A percentile compares a stretch with the other conserved stretches of the same genome.
These are phyloP conservation scores for Seminavis robusta DNA, from an alignment of 108 stramenopile species.

Conservation along the genomic window DNA sequence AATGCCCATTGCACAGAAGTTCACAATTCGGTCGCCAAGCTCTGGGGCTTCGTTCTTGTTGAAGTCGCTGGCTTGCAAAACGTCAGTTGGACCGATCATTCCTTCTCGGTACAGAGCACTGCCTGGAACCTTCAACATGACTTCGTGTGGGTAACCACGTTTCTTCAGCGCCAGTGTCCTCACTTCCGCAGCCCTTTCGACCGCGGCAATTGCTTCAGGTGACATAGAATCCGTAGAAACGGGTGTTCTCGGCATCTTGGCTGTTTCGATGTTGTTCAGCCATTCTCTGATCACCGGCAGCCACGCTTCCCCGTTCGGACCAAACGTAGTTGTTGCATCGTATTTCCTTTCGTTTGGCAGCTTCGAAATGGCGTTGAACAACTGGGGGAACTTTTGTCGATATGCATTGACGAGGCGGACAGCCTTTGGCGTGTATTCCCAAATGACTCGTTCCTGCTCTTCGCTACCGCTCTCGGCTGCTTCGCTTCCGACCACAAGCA, in stretches of 20 bases:
- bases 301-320: conserved; percentile 65
- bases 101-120: conserved; percentile 75
- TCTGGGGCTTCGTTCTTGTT: conserved; percentile 74
- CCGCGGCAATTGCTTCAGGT: conserved; percentile 81
- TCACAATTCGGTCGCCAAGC: conserved; percentile 92
- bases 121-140: conserved; percentile 73
- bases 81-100: conserved; percentile 71
- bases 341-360: conserved; percentile 84
- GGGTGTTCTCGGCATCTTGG: conserved; percentile 87
- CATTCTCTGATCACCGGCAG: conserved; percentile 77
- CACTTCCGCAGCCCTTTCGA: conserved; percentile 91
- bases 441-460: conserved; percentile 57
- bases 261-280: conserved; percentile 84
- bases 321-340: conserved; percentile 75
- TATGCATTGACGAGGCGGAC: conserved; percentile 90
- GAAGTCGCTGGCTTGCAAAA: conserved; percentile 60
- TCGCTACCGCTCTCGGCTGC: conserved; percentile 20
- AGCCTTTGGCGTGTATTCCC: conserved; percentile 94
- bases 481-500: conserved; percentile 75
- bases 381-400: conserved; percentile 81
- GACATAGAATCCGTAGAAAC: conserved; percentile 88
- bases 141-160: conserved; percentile 74
- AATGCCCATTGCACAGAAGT: conserved; percentile 85
- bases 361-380: conserved; percentile 76
- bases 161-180: conserved; percentile 65